Base-by-base conservation (phyloP, 805 yeast genomes). In the Candida oleophila region DNA sequence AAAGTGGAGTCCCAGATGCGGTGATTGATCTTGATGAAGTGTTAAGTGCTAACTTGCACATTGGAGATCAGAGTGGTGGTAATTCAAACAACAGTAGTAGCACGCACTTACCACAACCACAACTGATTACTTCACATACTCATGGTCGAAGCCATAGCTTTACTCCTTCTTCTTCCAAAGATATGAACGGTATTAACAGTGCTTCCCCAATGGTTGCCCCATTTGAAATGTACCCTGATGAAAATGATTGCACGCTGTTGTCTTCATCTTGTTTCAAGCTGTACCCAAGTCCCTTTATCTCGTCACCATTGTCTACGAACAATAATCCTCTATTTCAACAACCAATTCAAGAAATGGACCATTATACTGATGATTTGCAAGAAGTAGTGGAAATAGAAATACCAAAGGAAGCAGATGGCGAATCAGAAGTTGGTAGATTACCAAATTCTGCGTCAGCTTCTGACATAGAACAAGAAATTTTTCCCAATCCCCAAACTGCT, bases 21-120 rank as follows among this genome's bases (percentile, higher is more conserved):
- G 63, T 70, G 8, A 70, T 70, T 20, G 76, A 70, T 47, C 58
- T 70, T 39, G 74, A 70, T 49, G 72, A 67, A 43, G 65, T 69
- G 5, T 52, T 68, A 21, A 61, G 65, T 45, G 67, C 69, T 3
- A 61, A 60, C 43, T 49, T 63, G 38, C 66, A 65, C 42, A 61
- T 63, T 20, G 65, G 64, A 2, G 58, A 44, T 36, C 28, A 16
- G 14, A 14, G 37, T 34, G 19, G 19, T 14, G 12, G 12, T 14
- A 34, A 15, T 20, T 15, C 21, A 12, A 36, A 36, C 39, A 36
- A 36, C 12, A 20, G 39, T 20, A 36, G 39, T 22, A 18, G 12
- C 14, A 36, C 16, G 8, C 8, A 36, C 14, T 36, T 36, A 16
- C 22, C 39, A 12, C 39, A 36, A 18, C 37, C 37, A 16, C 30